Evolutionary conservation across 2,329 filamentous ascomycete species (phyloP).

Genomic region (Alternaria ethzedia): DNA sequence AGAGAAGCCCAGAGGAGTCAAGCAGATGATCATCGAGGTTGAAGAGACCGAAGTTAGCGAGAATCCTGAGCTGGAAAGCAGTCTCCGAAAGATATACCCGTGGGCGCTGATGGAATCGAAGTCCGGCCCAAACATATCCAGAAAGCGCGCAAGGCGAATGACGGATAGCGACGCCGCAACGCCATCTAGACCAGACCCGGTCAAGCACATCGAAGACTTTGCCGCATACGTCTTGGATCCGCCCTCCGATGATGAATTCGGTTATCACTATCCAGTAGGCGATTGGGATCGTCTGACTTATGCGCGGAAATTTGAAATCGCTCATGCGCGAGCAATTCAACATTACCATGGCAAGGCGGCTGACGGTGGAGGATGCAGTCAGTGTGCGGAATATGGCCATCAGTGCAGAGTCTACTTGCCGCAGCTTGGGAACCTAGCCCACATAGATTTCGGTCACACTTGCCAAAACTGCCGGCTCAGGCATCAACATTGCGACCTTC

Average conservation of each 20-base stretch:
- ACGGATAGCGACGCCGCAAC: neutral
- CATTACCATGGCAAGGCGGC: slow-evolving; percentile 1
- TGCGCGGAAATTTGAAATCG: slow-evolving; percentile 5
- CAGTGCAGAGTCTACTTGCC: slow-evolving; percentile 12
- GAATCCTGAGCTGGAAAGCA: neutral
- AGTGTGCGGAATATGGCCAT: slow-evolving; percentile 4
- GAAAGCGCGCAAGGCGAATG: neutral
- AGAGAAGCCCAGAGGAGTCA: slow-evolving; percentile 10
- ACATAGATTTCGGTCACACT: slow-evolving; percentile 1
- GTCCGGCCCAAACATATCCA: neutral
- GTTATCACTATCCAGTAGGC: neutral
- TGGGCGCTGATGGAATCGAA: slow-evolving; percentile 5
- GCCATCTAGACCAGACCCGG: neutral
- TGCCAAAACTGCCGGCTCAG: slow-evolving; percentile 15
- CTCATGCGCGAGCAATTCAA: slow-evolving; percentile 18
- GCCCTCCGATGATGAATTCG: slow-evolving; percentile 2
- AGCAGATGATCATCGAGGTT: slow-evolving; percentile 13
- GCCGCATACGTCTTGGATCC: slow-evolving; percentile 4
- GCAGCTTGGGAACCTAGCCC: neutral
- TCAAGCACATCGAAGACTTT: slow-evolving; percentile 8
- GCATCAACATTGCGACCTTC: neutral
- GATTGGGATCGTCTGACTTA: slow-evolving; percentile 4
- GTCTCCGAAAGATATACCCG: slow-evolving; percentile 10
- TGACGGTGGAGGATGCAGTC: slow-evolving; percentile 2
- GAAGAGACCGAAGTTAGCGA: neutral